These are phyloP conservation scores for Anthracocystis panici-leucophaei DNA, from an alignment of 1,284 basidiomycete genomes.

Conservation along the genomic window DNA sequence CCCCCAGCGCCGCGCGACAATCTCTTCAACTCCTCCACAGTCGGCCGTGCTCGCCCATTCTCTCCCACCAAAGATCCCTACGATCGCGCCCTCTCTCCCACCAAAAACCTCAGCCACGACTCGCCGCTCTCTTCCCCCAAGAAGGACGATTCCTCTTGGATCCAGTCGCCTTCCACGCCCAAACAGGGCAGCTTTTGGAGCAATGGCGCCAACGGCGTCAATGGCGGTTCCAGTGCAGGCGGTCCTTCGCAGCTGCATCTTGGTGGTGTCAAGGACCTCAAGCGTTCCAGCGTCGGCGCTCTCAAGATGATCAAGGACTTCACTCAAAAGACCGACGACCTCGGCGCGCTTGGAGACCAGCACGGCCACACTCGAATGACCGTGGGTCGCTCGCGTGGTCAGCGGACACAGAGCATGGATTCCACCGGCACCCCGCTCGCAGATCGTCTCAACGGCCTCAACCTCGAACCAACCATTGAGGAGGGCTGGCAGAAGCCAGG, in stretches of 20 bases:
- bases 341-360: slow-evolving; percentile 23
- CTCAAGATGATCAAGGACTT: slow-evolving; percentile 65
- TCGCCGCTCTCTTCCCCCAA: slow-evolving; percentile 47
- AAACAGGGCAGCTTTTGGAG: slow-evolving; percentile 61
- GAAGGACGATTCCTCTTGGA: slow-evolving; percentile 60
- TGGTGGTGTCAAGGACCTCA: slow-evolving; percentile 62
- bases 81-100: slow-evolving; percentile 40
- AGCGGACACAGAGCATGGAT: slow-evolving; percentile 45
- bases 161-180: slow-evolving; percentile 45
- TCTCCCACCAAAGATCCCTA: slow-evolving; percentile 49
- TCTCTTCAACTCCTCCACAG: slow-evolving; percentile 40
- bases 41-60: slow-evolving; percentile 36
- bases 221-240: slow-evolving; percentile 14
- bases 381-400: slow-evolving; percentile 48
- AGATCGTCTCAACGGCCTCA: slow-evolving; percentile 26
- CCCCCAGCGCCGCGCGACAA: slow-evolving; percentile 57
- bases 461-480: slow-evolving; percentile 45
- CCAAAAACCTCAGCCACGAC: slow-evolving; percentile 45
- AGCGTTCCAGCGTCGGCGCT: slow-evolving; percentile 61
- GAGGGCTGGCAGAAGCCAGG: slow-evolving; percentile 54
- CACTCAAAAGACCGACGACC: slow-evolving; percentile 52
- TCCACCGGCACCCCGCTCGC: slow-evolving; percentile 19
- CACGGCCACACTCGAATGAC: slow-evolving; percentile 57
- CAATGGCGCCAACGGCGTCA: slow-evolving; percentile 21
- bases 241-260: slow-evolving; percentile 58